phyloP scores from a whole-genome alignment of 768 basidiomycete species.

The Mycena indigotica region DNA sequence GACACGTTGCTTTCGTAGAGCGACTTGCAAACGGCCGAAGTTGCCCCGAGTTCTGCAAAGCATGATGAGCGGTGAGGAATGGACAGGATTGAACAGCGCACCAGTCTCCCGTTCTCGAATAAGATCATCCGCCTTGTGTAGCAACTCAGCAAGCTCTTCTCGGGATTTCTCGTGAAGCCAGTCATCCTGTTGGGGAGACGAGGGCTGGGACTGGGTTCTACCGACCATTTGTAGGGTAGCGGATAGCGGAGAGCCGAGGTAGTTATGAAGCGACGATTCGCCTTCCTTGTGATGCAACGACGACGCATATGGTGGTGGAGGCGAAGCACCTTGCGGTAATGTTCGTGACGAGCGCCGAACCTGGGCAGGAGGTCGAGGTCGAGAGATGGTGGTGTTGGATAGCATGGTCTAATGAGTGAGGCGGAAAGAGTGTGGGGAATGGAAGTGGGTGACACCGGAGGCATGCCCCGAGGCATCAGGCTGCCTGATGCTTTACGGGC shows the following conservation, averaged over 20 bases:
- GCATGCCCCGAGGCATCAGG: no score
- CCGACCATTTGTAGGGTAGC: constrained; percentile 31
- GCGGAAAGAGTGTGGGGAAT: neutral
- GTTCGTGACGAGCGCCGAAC: constrained; percentile 46
- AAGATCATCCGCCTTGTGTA: constrained; percentile 71
- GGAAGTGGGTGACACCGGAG: no score
- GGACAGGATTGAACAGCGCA: constrained; percentile 33
- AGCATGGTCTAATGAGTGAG: neutral
- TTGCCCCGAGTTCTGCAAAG: constrained; percentile 60
- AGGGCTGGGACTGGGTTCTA: constrained; percentile 28
- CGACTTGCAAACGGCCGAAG: constrained; percentile 68
- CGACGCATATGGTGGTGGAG: constrained; percentile 50
- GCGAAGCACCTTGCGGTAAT: constrained; percentile 35
- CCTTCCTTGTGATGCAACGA: constrained; percentile 31
- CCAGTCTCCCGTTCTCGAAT: constrained; percentile 80
- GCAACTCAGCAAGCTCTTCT: constrained; percentile 69
- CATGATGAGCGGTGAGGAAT: constrained; percentile 1
- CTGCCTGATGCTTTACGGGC: no score
- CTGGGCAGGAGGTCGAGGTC: constrained; percentile 74
- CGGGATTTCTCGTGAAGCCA: constrained; percentile 69
- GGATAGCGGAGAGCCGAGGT: constrained; percentile 30
- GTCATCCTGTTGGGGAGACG: constrained; percentile 31
- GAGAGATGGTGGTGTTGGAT: constrained; percentile 21
- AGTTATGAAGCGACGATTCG: constrained; percentile 4
- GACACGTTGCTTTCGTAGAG: constrained; percentile 69